Evolutionary conservation across 345 rosid genomes (phyloP), one percentile per base, ranked within the genome.

Genomic region (Salix udensis): DNA sequence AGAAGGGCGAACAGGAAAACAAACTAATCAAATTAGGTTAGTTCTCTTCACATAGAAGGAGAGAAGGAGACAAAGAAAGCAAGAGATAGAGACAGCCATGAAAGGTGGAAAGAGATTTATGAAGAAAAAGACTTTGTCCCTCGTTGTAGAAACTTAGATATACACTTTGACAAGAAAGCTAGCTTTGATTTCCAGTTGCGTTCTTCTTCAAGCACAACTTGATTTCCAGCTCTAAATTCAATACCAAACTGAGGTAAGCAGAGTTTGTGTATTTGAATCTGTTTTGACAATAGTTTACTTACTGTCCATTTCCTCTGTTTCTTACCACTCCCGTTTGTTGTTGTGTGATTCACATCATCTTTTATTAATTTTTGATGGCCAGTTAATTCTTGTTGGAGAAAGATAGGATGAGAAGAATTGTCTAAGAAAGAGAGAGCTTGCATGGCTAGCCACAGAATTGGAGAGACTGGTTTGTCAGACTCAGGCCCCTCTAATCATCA

Each of bases 361-460:
- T 58, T 58, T 40, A 34, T 10, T 58, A 24, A n/a, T 19, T 7
- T 53, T 53, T 6, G 60, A 19, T 64, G 13, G 26, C 83, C 82
- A 23, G 55, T 71, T 73, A 61, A 66, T 69, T 78, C 70, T 80
- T 79, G 72, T 78, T 74, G 71, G 60, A 70, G 75, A 73, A 78
- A 26, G 31, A n/a, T 23, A n/a, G 10, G 28, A 23, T n/a, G 21
- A 80, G 73, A 68, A 81, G 81, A 86, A 81, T 84, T 85, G 70
- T 65, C 40, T 81, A 48, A 79, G 9, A 58, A 50, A 78, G 61
- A 77, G 15, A 23, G 46, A 52, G 23, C 72, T 72, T 84, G 87
- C 86, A 93, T 93, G 98, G 97, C 94, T 64, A 91, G 87, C 68
- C 93, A 91, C 77, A 82, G 91, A 75, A 73, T 89, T 74, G 97